These are phyloP conservation scores for Penicillium expansum DNA, from an alignment of 2,329 filamentous ascomycete genomes.

Conservation along the genomic window DNA sequence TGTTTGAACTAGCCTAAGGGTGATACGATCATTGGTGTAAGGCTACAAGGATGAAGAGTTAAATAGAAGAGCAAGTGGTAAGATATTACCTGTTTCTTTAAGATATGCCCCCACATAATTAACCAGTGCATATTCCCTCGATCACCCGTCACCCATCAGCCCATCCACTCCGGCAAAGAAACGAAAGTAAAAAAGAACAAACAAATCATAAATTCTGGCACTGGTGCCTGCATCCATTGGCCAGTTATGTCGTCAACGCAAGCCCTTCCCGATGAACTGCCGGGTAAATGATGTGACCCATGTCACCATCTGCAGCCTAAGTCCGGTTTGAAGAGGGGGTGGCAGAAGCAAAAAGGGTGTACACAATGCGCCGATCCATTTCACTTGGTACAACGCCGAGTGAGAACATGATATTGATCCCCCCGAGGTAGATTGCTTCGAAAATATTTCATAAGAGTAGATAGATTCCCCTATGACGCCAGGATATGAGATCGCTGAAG, in stretches of 20 bases:
- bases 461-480: constrained; percentile 4
- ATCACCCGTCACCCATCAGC: neutral
- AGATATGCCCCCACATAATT: neutral
- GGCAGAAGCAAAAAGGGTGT: constrained; percentile 4
- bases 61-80: neutral
- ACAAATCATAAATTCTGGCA: constrained; percentile 4
- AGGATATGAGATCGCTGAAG: constrained; percentile 5
- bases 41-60: neutral
- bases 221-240: constrained; percentile 22
- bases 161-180: neutral
- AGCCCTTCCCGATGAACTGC: constrained; percentile 4
- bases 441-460: constrained; percentile 4
- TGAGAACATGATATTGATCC: constrained; percentile 10
- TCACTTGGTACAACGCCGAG: constrained; percentile 12
- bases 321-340: constrained; percentile 10
- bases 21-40: neutral
- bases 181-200: neutral
- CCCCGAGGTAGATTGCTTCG: constrained; percentile 13
- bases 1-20: neutral
- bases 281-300: neutral
- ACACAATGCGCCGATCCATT: constrained; percentile 4
- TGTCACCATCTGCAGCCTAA: constrained; percentile 9
- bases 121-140: neutral
- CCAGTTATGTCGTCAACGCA: constrained; percentile 18
- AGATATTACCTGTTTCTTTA: neutral